phyloP scores from a whole-genome alignment of 2,329 filamentous ascomycete genomes.

The Alternaria arbusti region DNA sequence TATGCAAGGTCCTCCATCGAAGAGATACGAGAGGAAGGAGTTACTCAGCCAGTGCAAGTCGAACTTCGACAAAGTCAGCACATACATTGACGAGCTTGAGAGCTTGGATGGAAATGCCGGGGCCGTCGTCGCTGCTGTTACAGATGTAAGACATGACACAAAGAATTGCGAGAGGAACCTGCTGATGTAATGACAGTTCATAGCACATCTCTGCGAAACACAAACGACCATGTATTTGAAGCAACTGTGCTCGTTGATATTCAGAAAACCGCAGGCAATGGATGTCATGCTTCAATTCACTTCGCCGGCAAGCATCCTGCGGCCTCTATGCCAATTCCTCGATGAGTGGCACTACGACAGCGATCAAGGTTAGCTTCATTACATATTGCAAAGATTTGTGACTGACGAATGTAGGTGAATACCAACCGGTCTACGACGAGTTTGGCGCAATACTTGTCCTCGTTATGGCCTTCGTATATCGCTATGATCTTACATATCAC shows the following conservation, averaged over 20 bases:
- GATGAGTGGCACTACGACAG: slow-evolving; percentile 84
- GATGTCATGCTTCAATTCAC: slow-evolving; percentile 80
- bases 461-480: slow-evolving; percentile 75
- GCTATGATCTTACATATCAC: slow-evolving; percentile 69
- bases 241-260: slow-evolving; percentile 73
- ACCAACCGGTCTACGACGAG: slow-evolving; percentile 85
- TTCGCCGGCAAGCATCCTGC: slow-evolving; percentile 71
- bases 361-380: slow-evolving; percentile 65
- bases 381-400: not conserved
- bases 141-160: slow-evolving; percentile 43
- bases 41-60: slow-evolving; percentile 78
- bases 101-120: slow-evolving; percentile 91
- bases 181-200: slow-evolving; percentile 57
- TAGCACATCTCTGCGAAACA: slow-evolving; percentile 71
- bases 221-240: slow-evolving; percentile 85
- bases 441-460: slow-evolving; percentile 79
- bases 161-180: not conserved
- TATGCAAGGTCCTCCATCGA: slow-evolving; percentile 76
- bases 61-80: slow-evolving; percentile 76
- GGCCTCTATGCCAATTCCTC: slow-evolving; percentile 75
- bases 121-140: slow-evolving; percentile 75
- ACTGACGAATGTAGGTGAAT: slow-evolving; percentile 64
- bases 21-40: slow-evolving; percentile 77
- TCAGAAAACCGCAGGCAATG: slow-evolving; percentile 72
- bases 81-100: slow-evolving; percentile 81